phyloP scores from a whole-genome alignment of 371 early-diverging fungal species.

The Mortierella sp. region DNA sequence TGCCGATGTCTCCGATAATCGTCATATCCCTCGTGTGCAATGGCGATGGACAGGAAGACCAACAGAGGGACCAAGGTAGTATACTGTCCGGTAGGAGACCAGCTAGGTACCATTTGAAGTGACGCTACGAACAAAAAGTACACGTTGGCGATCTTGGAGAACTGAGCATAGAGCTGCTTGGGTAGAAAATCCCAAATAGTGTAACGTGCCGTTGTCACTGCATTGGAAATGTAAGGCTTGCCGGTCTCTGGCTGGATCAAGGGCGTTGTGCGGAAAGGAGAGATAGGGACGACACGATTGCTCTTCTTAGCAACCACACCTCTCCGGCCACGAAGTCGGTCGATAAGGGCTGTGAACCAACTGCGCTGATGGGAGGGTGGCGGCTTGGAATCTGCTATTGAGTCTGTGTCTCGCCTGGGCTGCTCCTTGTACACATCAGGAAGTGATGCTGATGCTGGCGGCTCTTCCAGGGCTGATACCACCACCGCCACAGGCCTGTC shows the following conservation, averaged over 20 bases:
- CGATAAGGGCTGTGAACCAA: constrained; percentile 11
- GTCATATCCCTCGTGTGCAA: constrained; percentile 90
- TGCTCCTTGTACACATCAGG: constrained; percentile 18
- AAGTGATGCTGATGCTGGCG: constrained; percentile 3
- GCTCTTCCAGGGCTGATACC: neutral
- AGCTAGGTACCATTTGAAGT: constrained; percentile 78
- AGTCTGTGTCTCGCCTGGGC: neutral
- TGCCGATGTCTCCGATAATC: constrained; percentile 80
- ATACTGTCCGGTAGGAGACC: constrained; percentile 80
- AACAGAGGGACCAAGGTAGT: constrained; percentile 88
- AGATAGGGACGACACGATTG: constrained; percentile 46
- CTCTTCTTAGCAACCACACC: constrained; percentile 9
- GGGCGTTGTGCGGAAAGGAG: constrained; percentile 35
- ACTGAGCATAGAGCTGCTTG: constrained; percentile 90
- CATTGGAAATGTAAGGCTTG: constrained; percentile 67
- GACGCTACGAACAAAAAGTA: constrained; percentile 90
- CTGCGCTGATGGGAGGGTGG: neutral
- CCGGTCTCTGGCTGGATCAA: constrained; percentile 55
- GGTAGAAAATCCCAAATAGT: constrained; percentile 86
- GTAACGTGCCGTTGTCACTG: constrained; percentile 88
- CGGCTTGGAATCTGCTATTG: neutral
- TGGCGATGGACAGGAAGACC: constrained; percentile 82
- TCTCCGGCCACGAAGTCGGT: constrained; percentile 21
- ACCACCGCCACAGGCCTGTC: neutral
- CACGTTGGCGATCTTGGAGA: constrained; percentile 88